Evolutionary conservation across 768 basidiomycete genomes (phyloP), one percentile per base, ranked within the genome.

Genomic region (Russula emetica): DNA sequence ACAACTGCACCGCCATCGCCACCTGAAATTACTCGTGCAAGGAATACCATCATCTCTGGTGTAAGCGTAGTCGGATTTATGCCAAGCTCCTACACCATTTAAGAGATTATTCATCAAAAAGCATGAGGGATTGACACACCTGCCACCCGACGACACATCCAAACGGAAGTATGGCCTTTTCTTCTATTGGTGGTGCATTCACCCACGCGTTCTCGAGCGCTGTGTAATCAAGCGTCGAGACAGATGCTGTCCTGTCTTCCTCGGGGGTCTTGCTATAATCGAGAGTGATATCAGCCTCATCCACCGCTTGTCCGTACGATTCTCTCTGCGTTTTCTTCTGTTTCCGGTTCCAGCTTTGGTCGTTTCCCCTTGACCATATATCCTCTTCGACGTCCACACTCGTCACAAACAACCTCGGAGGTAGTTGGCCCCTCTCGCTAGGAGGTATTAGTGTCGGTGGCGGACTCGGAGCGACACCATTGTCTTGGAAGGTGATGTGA

Each of bases 341-440:
- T 62, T 75, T 76, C 42, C 69, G 20, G n/a, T 66, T 50, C 64
- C 64, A 52, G 13, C 8, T 20, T 52, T 36, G 54, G 6, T 66
- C 22, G 64, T 58, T 60, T 58, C 58, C 32, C 49, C 55, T 30
- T 61, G 72, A 74, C 75, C 70, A 77, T 69, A 78, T 63, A 1
- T 77, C 80, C 28, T 77, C 80, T 68, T 88, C 87, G 28, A 90
- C 85, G 64, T 90, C 86, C 2, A 90, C 77, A 66, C 83, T 85
- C 3, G 88, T 89, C 38, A 90, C 85, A 64, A 90, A 83, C 69
- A 90, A 71, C 57, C 86, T 84, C 5, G 76, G 69, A 0, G 88
- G 88, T 9, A 90, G 68, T 53, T 76, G 78, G 55, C 81, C 73
- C 51, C 83, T 80, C 69, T 85, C 82, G 4, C 88, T 90, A 0